Conservation (phyloP, 345 rosid species). For the Eucalyptus virginea region DNA sequence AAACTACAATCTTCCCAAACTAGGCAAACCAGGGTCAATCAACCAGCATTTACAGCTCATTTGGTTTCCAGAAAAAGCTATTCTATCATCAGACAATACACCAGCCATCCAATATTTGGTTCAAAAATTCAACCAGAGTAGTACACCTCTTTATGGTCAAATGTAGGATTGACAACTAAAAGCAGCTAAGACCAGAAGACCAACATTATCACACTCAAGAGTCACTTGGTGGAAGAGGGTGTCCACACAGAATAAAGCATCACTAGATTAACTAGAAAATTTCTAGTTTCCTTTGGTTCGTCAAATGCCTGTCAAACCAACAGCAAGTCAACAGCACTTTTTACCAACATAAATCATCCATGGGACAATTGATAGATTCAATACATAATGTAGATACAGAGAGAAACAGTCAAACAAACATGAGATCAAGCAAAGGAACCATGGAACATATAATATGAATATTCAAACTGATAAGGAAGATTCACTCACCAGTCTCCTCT, state of each 20-base stretch:
- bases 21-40: background rate
- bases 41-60: background rate
- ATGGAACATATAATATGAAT: background rate
- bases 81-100: background rate
- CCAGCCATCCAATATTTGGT: background rate
- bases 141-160: background rate
- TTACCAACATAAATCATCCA: background rate
- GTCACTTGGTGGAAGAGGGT: background rate
- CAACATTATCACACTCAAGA: background rate
- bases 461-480: background rate
- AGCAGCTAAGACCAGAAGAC: background rate
- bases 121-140: background rate
- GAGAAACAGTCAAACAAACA: background rate
- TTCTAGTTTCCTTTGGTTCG: background rate
- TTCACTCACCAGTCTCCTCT: conserved; percentile 21
- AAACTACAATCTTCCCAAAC: background rate
- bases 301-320: background rate
- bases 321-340: background rate
- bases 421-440: background rate
- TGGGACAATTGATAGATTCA: background rate
- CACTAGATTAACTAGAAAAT: background rate
- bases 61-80: background rate
- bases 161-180: background rate
- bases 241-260: background rate
- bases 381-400: background rate